phyloP scores from a whole-genome alignment of 2,329 filamentous ascomycete species.

The Sporothrix pseudoabietina region DNA sequence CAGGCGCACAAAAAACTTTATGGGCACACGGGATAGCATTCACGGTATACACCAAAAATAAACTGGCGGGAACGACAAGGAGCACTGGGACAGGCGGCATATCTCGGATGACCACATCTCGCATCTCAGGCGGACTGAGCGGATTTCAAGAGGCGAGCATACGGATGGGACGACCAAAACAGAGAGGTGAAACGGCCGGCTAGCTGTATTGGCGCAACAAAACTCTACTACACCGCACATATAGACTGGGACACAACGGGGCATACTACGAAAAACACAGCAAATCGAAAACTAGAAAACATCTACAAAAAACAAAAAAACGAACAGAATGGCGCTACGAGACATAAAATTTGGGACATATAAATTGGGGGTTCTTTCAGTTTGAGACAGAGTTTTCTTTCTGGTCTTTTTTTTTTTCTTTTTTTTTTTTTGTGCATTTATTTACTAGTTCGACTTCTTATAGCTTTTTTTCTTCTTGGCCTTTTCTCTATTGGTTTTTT shows the following conservation, averaged over 20 bases:
- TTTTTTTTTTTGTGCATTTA: background rate
- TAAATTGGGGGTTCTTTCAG: background rate
- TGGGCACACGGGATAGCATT: background rate
- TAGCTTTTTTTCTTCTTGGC: background rate
- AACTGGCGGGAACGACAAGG: background rate
- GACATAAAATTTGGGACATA: background rate
- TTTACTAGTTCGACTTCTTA: background rate
- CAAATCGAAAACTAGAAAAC: background rate
- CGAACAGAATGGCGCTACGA: background rate
- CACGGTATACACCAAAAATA: constrained; percentile 5
- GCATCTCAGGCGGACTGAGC: background rate
- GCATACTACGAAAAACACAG: background rate
- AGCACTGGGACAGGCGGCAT: constrained; percentile 11
- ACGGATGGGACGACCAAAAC: background rate
- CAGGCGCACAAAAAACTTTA: background rate
- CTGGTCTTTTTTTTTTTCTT: background rate
- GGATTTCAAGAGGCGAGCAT: background rate
- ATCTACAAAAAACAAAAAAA: background rate
- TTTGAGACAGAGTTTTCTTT: background rate
- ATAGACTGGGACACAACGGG: constrained; percentile 12
- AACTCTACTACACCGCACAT: constrained; percentile 2
- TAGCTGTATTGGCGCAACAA: background rate
- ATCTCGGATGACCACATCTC: background rate
- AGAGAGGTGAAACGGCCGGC: background rate
- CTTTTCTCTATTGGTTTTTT: background rate